Evolutionary conservation across 2,329 filamentous ascomycete genomes (phyloP), one percentile per base, ranked within the genome.

Genomic region (Neonectria punicea): DNA sequence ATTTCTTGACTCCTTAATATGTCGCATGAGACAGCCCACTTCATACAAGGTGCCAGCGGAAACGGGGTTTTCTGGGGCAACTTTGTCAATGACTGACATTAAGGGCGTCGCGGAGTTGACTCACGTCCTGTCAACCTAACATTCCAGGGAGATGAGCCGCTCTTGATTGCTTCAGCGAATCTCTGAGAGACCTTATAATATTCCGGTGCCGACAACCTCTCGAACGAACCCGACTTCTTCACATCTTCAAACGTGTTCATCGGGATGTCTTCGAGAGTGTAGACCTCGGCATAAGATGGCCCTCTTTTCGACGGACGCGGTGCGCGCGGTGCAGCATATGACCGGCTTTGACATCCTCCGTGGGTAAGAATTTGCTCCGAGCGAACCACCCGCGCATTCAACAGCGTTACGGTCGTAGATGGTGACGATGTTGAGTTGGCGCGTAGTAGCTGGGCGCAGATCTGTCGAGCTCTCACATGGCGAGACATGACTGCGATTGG

Each of bases 11-110:
- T 36, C 47, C 13, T 41, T 51, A 22, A 71, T 60, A 10, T 71
- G 44, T 16, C 67, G 65, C 57, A 78, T 61, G 25, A 79, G 69
- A 55, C 74, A 78, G 9, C 68, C 77, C 5, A 76, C 61, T 25
- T 75, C 70, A 30, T 80, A 75, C 9, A 78, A 41, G 1, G 64
- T 54, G 2, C 66, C 50, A 2, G 68, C 62, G 0, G 75, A 53
- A 10, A 77, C 34, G 13, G 47, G 53, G 32, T 73, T 55, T n/a
- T 64, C 73, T 77, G 20, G 14, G 6, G 16, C 7, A 6, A 34
- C 9, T 4, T 28, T 22, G 44, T 73, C 39, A 73, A 64, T 50
- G 13, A 39, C 34, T 16, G 30, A 14, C 9, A 13, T 8, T 6
- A 34, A 18, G 32, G 30, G 10, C 10, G 10, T 13, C 4, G 10